Percentiles rank a stretch among this genome's conserved stretches.
phyloP scores from a whole-genome alignment of 1,284 basidiomycete genomes.

The Irpex rosettiformis region DNA sequence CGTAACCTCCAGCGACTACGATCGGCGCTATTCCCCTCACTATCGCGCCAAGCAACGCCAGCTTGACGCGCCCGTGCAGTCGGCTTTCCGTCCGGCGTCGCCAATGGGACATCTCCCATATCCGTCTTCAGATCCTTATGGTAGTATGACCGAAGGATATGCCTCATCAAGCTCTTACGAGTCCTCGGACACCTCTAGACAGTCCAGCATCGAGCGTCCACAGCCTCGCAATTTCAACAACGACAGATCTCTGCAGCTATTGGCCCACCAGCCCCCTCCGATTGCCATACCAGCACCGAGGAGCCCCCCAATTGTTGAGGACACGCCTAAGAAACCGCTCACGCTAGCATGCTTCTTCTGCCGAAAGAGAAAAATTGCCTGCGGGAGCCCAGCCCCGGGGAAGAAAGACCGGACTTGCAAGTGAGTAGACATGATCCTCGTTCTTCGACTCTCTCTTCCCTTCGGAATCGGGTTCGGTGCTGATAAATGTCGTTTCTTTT shows the following conservation, averaged over 20 bases:
- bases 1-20: not conserved
- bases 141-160: not conserved
- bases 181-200: not conserved
- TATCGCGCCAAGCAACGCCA: not conserved
- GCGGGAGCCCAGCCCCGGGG: slow-evolving; percentile 35
- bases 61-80: not conserved
- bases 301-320: slow-evolving; percentile 27
- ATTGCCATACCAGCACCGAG: slow-evolving; percentile 19
- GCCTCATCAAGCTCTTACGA: not conserved
- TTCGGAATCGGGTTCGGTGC: not conserved
- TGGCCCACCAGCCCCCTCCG: slow-evolving; percentile 1
- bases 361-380: slow-evolving; percentile 44
- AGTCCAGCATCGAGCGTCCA: slow-evolving; percentile 5
- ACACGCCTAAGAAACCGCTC: slow-evolving; percentile 35
- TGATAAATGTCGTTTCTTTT: slow-evolving; percentile 4
- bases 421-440: slow-evolving; percentile 28
- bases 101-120: slow-evolving; percentile 14
- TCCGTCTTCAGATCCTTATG: not conserved
- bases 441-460: not conserved
- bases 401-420: slow-evolving; percentile 37
- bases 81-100: slow-evolving; percentile 5
- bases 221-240: not conserved
- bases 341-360: slow-evolving; percentile 43
- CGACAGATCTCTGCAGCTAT: not conserved
- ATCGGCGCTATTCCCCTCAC: not conserved